Conservation (phyloP, 2,329 filamentous ascomycete genomes). For the Cladophialophora psammophila region DNA sequence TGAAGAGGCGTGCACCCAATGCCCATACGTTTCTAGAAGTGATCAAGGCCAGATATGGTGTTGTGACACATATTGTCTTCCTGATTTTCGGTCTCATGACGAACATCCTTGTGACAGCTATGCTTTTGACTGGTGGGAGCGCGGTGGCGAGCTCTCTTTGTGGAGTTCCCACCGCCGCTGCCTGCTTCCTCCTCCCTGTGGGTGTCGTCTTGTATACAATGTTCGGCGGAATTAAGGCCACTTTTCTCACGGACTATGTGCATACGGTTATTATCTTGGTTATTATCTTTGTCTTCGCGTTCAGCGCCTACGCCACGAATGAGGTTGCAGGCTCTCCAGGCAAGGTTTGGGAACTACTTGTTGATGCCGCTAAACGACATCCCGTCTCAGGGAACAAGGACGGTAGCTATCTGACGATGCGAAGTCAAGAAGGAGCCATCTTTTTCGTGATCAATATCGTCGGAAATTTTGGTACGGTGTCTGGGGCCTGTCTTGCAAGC, state of each 20-base stretch:
- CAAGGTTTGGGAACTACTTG: constrained; percentile 78
- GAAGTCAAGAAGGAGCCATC: constrained; percentile 77
- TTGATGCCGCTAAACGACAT: constrained; percentile 70
- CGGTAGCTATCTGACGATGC: constrained; percentile 88
- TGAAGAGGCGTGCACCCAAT: constrained; percentile 86
- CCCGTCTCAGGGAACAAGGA: constrained; percentile 80
- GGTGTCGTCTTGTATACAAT: constrained; percentile 75
- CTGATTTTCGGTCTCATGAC: constrained; percentile 83
- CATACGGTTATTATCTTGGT: constrained; percentile 81
- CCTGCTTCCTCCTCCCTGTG: constrained; percentile 81
- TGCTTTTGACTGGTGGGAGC: constrained; percentile 84
- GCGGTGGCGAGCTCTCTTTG: constrained; percentile 76
- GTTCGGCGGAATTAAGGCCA: constrained; percentile 79
- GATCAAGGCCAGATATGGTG: constrained; percentile 80
- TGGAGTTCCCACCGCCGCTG: constrained; percentile 78
- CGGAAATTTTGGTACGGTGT: constrained; percentile 69
- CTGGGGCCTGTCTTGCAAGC: too few species aligned
- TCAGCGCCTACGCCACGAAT: constrained; percentile 80
- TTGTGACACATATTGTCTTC: constrained; percentile 75
- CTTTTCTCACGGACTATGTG: constrained; percentile 83
- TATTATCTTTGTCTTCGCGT: constrained; percentile 84
- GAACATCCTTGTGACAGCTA: constrained; percentile 85
- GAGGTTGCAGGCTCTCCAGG: constrained; percentile 75
- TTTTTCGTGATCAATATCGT: constrained; percentile 93
- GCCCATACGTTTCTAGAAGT: constrained; percentile 86